Conservation (phyloP, 2,329 filamentous ascomycete species). For the Chaetomiaceae sp. region DNA sequence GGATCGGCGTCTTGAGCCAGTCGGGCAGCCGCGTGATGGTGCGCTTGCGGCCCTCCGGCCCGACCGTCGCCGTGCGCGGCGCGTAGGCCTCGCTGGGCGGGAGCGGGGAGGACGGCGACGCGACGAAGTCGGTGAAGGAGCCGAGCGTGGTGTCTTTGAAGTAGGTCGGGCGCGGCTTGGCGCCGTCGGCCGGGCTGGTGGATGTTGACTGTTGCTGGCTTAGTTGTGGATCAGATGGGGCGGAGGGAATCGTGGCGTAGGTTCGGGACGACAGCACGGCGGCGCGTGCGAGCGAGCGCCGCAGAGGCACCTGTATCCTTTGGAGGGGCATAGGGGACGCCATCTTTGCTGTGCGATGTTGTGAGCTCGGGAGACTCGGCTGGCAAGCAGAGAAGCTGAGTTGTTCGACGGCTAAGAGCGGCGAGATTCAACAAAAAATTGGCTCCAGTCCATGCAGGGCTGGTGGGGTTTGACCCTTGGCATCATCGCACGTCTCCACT, state of each 20-base stretch:
- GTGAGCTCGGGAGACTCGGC: not conserved
- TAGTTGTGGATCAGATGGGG: constrained; percentile 26
- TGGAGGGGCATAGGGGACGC: constrained; percentile 39
- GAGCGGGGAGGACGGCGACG: constrained; percentile 41
- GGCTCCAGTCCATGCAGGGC: not conserved
- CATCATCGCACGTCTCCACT: too few species aligned
- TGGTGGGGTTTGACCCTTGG: constrained; percentile 4
- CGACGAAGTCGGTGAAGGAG: constrained; percentile 55
- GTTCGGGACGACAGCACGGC: constrained; percentile 33
- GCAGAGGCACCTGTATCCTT: constrained; percentile 39
- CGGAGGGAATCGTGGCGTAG: constrained; percentile 46
- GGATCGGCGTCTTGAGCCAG: constrained; percentile 96
- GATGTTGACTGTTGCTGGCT: constrained; percentile 16
- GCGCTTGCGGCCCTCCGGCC: constrained; percentile 56
- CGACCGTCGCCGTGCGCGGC: constrained; percentile 59
- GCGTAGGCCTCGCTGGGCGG: constrained; percentile 52
- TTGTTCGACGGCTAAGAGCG: constrained; percentile 10
- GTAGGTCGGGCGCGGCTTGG: constrained; percentile 44
- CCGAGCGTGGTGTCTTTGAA: constrained; percentile 56
- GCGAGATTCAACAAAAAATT: constrained; percentile 15
- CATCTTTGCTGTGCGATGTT: constrained; percentile 28
- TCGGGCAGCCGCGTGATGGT: constrained; percentile 73
- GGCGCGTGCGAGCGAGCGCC: constrained; percentile 34
- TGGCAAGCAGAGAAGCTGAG: not conserved
- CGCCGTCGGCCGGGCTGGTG: constrained; percentile 11